Conservation (phyloP, 1,139 yeast species). For the Arxiozyma bovina region DNA sequence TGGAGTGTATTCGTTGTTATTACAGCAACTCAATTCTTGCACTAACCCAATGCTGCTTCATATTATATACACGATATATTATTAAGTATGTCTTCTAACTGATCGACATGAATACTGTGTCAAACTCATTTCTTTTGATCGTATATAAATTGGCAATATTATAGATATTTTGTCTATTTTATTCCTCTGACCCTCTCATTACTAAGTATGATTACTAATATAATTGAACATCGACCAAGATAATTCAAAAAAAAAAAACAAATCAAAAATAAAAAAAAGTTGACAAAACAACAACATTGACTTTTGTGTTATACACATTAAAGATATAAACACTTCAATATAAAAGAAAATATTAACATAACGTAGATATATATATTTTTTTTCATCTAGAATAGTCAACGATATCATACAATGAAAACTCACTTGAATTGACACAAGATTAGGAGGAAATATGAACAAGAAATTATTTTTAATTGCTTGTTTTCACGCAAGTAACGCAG, state of each 20-base stretch:
- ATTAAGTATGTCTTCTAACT: not conserved
- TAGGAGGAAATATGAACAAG: not conserved
- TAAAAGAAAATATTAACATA: no score
- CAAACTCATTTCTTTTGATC: not conserved
- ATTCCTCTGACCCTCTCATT: not conserved
- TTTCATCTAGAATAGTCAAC: no score
- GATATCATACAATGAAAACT: not conserved
- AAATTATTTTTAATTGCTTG: conserved; percentile 22
- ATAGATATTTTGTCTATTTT: not conserved
- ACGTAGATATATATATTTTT: no score
- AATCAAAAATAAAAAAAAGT: no score
- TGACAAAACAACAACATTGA: not conserved
- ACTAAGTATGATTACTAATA: not conserved
- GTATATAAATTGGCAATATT: not conserved
- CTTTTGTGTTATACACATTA: no score
- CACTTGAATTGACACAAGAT: not conserved
- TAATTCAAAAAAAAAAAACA: no score
- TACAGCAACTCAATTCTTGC: not conserved
- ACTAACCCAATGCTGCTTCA: not conserved
- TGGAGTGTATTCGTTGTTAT: no score
- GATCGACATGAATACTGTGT: not conserved
- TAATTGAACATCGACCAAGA: not conserved
- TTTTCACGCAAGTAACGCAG: conserved; percentile 20
- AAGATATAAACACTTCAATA: no score
- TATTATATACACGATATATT: no score